Evolutionary conservation across 2,329 filamentous ascomycete genomes (phyloP).

Genomic region (Pyrenochaeta sp.): DNA sequence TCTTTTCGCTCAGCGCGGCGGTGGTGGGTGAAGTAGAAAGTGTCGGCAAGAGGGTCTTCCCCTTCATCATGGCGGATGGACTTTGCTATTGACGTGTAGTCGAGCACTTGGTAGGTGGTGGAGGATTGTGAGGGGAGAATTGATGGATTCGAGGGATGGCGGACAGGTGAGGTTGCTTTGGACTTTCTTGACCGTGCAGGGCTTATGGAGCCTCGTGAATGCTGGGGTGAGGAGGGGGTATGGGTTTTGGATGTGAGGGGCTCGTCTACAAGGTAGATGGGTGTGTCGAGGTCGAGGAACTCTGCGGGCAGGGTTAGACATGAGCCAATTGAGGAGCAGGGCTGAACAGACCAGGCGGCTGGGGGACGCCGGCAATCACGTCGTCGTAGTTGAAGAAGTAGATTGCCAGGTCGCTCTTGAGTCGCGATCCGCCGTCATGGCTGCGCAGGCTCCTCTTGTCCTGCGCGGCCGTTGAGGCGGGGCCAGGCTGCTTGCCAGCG

Average conservation of each 20-base stretch:
- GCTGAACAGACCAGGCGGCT: conserved; percentile 70
- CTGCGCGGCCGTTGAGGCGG: conserved; percentile 40
- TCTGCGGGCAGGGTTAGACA: conserved; percentile 60
- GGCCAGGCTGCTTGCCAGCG: conserved; percentile 33
- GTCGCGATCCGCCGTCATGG: conserved; percentile 79
- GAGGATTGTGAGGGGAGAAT: conserved; percentile 33
- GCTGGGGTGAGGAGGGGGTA: conserved; percentile 21
- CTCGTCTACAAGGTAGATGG: conserved; percentile 73
- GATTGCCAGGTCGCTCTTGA: conserved; percentile 88
- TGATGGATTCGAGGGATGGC: conserved; percentile 18
- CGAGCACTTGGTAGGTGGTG: conserved; percentile 48
- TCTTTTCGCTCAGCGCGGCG: conserved; percentile 69
- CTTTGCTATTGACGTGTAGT: conserved; percentile 50
- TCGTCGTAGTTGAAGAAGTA: conserved; percentile 97
- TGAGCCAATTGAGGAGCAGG: conserved; percentile 13
- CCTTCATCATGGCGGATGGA: conserved; percentile 40
- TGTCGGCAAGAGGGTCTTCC: conserved; percentile 64
- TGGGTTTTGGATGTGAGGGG: conserved; percentile 42
- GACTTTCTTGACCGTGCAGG: conserved; percentile 36
- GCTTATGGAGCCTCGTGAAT: conserved; percentile 30
- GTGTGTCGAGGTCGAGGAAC: conserved; percentile 74
- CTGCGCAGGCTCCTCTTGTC: conserved; percentile 83
- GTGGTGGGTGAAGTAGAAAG: conserved; percentile 65
- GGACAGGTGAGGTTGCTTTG: conserved; percentile 24
- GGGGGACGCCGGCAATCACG: conserved; percentile 83